phyloP scores from a whole-genome alignment of 768 basidiomycete genomes.

The Suillus spraguei region DNA sequence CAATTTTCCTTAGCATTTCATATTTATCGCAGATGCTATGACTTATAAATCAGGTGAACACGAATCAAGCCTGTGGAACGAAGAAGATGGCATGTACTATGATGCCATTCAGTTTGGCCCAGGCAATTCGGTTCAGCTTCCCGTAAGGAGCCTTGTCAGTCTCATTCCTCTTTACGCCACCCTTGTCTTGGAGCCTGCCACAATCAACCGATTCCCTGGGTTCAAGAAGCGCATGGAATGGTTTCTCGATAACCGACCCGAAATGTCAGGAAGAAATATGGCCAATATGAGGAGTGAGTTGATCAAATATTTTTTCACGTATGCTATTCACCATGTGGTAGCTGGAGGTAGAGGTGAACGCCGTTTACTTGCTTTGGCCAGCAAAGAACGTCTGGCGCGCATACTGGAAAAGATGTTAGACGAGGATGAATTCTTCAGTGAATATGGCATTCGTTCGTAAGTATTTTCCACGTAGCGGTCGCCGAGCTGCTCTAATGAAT shows the following conservation, averaged over 20 bases:
- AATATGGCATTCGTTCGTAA: slow-evolving; percentile 94
- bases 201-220: slow-evolving; percentile 90
- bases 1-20: slow-evolving; percentile 72
- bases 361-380: slow-evolving; percentile 84
- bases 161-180: slow-evolving; percentile 97
- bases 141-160: slow-evolving; percentile 94
- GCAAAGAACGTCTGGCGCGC: slow-evolving; percentile 84
- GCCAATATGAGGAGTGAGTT: slow-evolving; percentile 88
- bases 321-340: slow-evolving; percentile 17
- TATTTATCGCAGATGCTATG: slow-evolving; percentile 99
- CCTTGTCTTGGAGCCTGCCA: slow-evolving; percentile 86
- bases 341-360: slow-evolving; percentile 80
- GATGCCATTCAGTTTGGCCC: slow-evolving; percentile 92
- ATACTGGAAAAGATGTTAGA: slow-evolving; percentile 97
- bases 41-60: slow-evolving; percentile 82
- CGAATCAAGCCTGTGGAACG: slow-evolving; percentile 90
- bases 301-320: not conserved
- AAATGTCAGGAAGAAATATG: slow-evolving; percentile 88
- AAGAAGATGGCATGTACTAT: slow-evolving; percentile 97
- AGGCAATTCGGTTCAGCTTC: slow-evolving; percentile 84
- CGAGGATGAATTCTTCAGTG: slow-evolving; percentile 95
- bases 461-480: slow-evolving; percentile 26
- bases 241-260: slow-evolving; percentile 95
- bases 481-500: slow-evolving; percentile 14
- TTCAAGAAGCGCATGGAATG: slow-evolving; percentile 99